Evolutionary conservation across 805 yeast genomes (phyloP).

Genomic region (Sungouiella blattae): DNA sequence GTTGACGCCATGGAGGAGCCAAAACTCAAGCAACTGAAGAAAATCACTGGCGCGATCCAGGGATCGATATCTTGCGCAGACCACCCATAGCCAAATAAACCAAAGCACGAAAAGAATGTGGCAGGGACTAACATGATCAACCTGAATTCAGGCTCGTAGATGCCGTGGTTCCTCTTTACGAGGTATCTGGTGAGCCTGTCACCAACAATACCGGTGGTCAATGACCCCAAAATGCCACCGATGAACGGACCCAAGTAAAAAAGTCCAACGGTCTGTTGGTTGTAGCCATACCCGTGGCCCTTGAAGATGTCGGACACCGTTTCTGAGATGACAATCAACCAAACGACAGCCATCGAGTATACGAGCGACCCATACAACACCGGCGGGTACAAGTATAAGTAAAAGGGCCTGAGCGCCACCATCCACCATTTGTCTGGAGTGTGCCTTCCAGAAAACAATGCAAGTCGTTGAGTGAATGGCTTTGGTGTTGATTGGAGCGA

Average conservation of each 20-base stretch:
- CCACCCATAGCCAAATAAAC: conserved; percentile 67
- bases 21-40: conserved; percentile 54
- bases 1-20: conserved; percentile 62
- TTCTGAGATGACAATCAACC: conserved; percentile 62
- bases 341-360: conserved; percentile 57
- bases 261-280: conserved; percentile 46
- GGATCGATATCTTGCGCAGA: conserved; percentile 41
- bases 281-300: conserved; percentile 42
- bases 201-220: conserved; percentile 48
- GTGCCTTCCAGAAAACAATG: conserved; percentile 48
- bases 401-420: conserved; percentile 54
- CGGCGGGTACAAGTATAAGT: conserved; percentile 48
- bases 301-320: conserved; percentile 49
- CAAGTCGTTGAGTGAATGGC: conserved; percentile 29
- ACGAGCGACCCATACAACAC: conserved; percentile 49
- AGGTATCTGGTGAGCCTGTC: conserved; percentile 46
- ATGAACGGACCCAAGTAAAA: conserved; percentile 54
- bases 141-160: conserved; percentile 63
- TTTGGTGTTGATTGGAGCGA: conserved; percentile 8
- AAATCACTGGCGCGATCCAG: conserved; percentile 58
- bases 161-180: conserved; percentile 46
- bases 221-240: conserved; percentile 57
- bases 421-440: conserved; percentile 50
- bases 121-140: conserved; percentile 50
- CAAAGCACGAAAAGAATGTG: conserved; percentile 43